Evolutionary conservation across 139 green algal species (phyloP), one percentile per base, ranked within the genome.

Genomic region (Chloropicon primus): DNA sequence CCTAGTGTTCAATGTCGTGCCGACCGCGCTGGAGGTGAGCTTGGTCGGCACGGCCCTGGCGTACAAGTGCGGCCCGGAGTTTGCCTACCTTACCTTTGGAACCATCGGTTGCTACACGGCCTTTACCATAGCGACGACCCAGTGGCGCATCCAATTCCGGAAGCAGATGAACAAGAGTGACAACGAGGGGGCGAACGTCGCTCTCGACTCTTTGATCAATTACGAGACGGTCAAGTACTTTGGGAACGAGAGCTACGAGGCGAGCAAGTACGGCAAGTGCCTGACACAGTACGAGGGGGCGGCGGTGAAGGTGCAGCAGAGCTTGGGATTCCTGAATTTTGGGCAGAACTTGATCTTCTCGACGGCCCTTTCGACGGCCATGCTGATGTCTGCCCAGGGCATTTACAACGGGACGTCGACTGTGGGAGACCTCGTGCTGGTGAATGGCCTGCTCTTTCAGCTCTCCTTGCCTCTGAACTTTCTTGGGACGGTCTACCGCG

Each of bases 381-480:
- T 98, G 92, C 29, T 94, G 25, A 75, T 96, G 77, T 88, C 82
- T 1, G 87, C 91, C 1, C 75, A 87, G 10, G 92, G 91, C 74
- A 93, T 96, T 41, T 71, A 75, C 24, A 28, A 25, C 26, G 85
- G 85, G 23, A 73, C 54, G 23, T 74, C 85, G 27, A 94, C 89
- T 22, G 93, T 98, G 22, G 94, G 94, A 0, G 41, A 96, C 78
- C 78, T 97, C 25, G 93, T 98, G 24, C 97, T 98, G 94, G 91
- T 99, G 72, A 97, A 99, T 75, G 94, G 91, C 5, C 88, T 98
- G 77, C 86, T 99, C 21, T 96, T 98, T 85, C 94, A 98, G 88
- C 88, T 99, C 75, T 97, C 91, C 74, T 87, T 97, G 85, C 95
- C 95, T 1, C 88, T 99, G 29, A 98, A 99, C 88, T 99, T 99